These are phyloP conservation scores for Phlyctochytrium arcticum DNA, from an alignment of 192 early-diverging fungal species.

Conservation along the genomic window DNA sequence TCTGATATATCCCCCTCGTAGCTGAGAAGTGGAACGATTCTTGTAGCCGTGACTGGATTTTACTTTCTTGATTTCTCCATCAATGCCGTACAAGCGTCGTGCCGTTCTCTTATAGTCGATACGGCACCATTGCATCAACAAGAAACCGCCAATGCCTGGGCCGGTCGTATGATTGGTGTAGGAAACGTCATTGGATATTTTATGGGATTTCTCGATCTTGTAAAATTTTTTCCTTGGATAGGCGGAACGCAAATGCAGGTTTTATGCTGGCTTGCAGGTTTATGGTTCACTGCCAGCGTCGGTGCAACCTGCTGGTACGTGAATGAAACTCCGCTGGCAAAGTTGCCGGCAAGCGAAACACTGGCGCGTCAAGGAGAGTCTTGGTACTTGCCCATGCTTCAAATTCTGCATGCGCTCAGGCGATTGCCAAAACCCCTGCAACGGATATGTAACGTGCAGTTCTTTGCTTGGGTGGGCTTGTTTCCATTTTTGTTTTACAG, in stretches of 20 bases:
- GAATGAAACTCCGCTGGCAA: slow-evolving; percentile 29
- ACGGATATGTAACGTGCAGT: slow-evolving; percentile 80
- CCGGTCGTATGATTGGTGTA: slow-evolving; percentile 75
- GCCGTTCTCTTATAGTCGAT: slow-evolving; percentile 85
- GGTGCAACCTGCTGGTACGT: slow-evolving; percentile 60
- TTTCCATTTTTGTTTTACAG: slow-evolving; percentile 96
- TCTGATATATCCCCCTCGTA: too few relatives aligned
- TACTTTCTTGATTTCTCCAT: slow-evolving; percentile 92
- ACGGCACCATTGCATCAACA: slow-evolving; percentile 75
- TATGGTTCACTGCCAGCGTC: slow-evolving; percentile 55
- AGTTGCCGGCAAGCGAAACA: not conserved
- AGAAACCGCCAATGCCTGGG: slow-evolving; percentile 78
- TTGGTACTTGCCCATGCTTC: slow-evolving; percentile 37
- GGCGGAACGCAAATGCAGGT: slow-evolving; percentile 76
- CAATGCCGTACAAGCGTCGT: slow-evolving; percentile 81
- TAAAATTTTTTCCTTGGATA: slow-evolving; percentile 57
- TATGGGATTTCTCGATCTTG: slow-evolving; percentile 78
- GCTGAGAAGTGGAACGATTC: slow-evolving; percentile 42
- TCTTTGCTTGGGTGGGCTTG: slow-evolving; percentile 96
- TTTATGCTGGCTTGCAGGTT: slow-evolving; percentile 69
- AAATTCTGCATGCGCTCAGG: slow-evolving; percentile 43
- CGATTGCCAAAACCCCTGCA: slow-evolving; percentile 68
- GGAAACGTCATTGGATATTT: slow-evolving; percentile 85
- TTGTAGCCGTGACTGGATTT: slow-evolving; percentile 75
- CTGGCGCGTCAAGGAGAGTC: too few relatives aligned